Conservation (phyloP, 2,329 filamentous ascomycete genomes). For the Ambrosiella xylebori region DNA sequence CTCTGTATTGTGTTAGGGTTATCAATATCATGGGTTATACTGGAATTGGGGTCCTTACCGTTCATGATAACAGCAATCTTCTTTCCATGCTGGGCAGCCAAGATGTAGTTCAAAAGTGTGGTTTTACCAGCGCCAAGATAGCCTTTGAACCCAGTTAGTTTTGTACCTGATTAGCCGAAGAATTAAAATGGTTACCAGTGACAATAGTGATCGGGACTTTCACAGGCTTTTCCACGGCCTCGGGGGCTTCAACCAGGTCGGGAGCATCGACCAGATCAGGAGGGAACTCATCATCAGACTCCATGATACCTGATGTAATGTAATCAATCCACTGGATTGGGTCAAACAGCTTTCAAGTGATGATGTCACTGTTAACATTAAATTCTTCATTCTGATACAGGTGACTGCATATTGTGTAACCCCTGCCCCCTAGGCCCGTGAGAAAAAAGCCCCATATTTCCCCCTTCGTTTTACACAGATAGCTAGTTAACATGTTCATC, state of each 20-base stretch:
- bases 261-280: constrained; percentile 41
- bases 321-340: not conserved
- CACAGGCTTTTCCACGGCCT: constrained; percentile 30
- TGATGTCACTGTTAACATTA: not conserved
- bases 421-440: not conserved
- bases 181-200: constrained; percentile 38
- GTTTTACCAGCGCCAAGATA: constrained; percentile 95
- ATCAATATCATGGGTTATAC: not conserved
- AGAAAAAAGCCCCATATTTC: not conserved
- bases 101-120: constrained; percentile 85
- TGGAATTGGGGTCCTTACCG: constrained; percentile 27
- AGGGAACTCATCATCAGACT: constrained; percentile 49
- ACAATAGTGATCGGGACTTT: constrained; percentile 78
- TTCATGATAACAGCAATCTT: constrained; percentile 97
- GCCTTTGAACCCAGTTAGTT: constrained; percentile 31
- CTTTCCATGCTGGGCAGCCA: constrained; percentile 90
- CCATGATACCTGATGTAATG: constrained; percentile 26
- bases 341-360: not conserved
- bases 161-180: constrained; percentile 12
- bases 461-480: not conserved
- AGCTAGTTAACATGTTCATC: constrained; percentile 1
- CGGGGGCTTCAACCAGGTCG: constrained; percentile 19
- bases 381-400: not conserved
- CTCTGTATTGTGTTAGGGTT: constrained; percentile 29
- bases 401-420: not conserved